phyloP scores from a whole-genome alignment of 2,329 filamentous ascomycete genomes.

The Aspergillus felis region DNA sequence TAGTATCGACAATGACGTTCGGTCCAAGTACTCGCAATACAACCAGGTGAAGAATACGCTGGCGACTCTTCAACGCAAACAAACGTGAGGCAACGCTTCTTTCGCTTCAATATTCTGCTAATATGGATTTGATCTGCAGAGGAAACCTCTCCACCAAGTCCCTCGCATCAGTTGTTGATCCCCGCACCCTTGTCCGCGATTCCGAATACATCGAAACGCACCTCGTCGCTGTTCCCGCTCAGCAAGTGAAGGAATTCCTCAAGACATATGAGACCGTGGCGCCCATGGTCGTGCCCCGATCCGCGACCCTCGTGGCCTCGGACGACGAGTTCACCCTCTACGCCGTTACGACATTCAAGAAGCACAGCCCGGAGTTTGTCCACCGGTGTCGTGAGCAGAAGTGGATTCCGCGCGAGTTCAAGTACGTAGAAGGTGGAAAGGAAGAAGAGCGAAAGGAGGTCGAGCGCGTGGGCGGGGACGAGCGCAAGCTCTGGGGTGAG shows the following conservation, averaged over 20 bases:
- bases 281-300: constrained; percentile 91
- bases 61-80: constrained; percentile 74
- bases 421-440: constrained; percentile 82
- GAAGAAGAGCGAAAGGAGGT: constrained; percentile 88
- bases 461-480: constrained; percentile 74
- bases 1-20: constrained; percentile 94
- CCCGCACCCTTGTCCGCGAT: constrained; percentile 73
- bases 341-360: constrained; percentile 90
- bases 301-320: constrained; percentile 70
- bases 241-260: constrained; percentile 80
- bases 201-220: constrained; percentile 98
- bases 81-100: constrained; percentile 59
- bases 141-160: constrained; percentile 95
- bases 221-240: constrained; percentile 80
- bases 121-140: constrained; percentile 40
- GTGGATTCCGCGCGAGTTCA: constrained; percentile 93
- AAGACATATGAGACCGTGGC: constrained; percentile 82
- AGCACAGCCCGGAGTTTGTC: constrained; percentile 78
- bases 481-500: constrained; percentile 90
- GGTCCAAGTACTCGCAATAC: constrained; percentile 90
- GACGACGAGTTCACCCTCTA: constrained; percentile 90
- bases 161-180: constrained; percentile 81
- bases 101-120: neutral
- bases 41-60: constrained; percentile 85
- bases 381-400: constrained; percentile 89